phyloP scores from a whole-genome alignment of 2,329 filamentous ascomycete species.

The Sclerotinia borealis region DNA sequence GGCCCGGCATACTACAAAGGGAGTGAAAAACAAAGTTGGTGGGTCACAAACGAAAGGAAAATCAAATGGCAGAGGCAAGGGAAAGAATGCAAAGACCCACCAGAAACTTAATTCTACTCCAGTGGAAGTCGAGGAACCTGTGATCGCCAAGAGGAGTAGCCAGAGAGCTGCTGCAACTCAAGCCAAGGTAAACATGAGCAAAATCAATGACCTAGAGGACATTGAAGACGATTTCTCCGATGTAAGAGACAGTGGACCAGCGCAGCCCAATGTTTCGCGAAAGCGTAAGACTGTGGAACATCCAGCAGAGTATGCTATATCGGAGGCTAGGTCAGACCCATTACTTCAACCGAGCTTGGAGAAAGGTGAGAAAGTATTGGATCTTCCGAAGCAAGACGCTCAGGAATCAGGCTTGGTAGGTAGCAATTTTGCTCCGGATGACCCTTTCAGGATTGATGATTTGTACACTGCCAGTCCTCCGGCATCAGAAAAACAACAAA shows the following conservation, averaged over 20 bases:
- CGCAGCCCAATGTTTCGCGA: conserved; percentile 10
- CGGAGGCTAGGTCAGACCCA: neutral
- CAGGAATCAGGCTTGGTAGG: neutral
- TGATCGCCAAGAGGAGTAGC: neutral
- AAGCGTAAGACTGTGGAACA: conserved; percentile 2
- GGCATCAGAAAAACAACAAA: neutral
- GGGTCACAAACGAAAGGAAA: neutral
- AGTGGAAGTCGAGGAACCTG: neutral
- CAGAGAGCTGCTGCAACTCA: conserved; percentile 5
- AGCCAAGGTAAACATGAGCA: conserved; percentile 5
- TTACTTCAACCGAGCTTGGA: neutral
- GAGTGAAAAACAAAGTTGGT: neutral
- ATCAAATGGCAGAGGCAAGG: neutral
- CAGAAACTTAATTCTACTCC: neutral
- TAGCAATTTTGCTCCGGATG: neutral
- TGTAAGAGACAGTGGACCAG: neutral
- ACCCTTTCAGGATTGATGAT: neutral
- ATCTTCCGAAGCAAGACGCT: conserved; percentile 4
- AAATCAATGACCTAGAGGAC: neutral
- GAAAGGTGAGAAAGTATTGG: neutral
- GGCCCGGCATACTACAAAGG: neutral
- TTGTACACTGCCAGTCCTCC: conserved; percentile 9
- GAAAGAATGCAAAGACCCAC: neutral
- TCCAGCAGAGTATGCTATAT: neutral
- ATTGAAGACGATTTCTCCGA: neutral